These are phyloP conservation scores for Aspergillus brasiliensis DNA, from an alignment of 2,329 filamentous ascomycete genomes.

Conservation along the genomic window DNA sequence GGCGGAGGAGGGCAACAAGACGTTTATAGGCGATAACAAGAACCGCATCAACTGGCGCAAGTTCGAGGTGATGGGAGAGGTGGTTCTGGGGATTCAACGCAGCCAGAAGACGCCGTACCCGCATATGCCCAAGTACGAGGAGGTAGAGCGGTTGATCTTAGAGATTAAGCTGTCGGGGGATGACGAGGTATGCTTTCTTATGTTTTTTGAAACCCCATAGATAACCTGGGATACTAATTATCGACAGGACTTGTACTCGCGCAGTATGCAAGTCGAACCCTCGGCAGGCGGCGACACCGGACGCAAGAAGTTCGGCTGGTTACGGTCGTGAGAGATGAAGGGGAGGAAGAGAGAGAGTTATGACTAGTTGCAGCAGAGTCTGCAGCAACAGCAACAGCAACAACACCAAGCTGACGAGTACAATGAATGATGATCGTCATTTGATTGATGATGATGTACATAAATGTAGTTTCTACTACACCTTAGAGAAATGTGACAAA, in stretches of 20 bases:
- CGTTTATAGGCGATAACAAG: slow-evolving; percentile 73
- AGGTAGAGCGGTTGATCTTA: slow-evolving; percentile 72
- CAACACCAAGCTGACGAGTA: slow-evolving; percentile 16
- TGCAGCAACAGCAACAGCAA: slow-evolving; percentile 5
- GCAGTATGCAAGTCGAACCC: slow-evolving; percentile 58
- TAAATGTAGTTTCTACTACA: slow-evolving; percentile 18
- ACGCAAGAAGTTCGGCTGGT: slow-evolving; percentile 48
- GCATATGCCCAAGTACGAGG: slow-evolving; percentile 68
- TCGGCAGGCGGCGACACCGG: slow-evolving; percentile 41
- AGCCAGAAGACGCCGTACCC: slow-evolving; percentile 85
- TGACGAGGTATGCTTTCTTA: slow-evolving; percentile 70
- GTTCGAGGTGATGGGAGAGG: slow-evolving; percentile 93
- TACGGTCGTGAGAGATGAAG: slow-evolving; percentile 34
- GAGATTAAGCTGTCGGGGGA: slow-evolving; percentile 81
- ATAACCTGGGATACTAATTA: slow-evolving; percentile 14
- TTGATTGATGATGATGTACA: slow-evolving; percentile 22
- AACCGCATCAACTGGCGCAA: slow-evolving; percentile 96
- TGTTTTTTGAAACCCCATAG: too few species aligned
- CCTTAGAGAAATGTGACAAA: neutral
- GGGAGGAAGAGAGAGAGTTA: neutral
- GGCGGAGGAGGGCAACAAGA: slow-evolving; percentile 88
- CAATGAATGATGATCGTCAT: slow-evolving; percentile 24
- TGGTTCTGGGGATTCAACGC: slow-evolving; percentile 85
- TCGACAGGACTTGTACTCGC: slow-evolving; percentile 59
- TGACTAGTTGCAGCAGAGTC: slow-evolving; percentile 9